These are phyloP conservation scores for Botrytis tulipae DNA, from an alignment of 2,329 filamentous ascomycete species.

Conservation along the genomic window DNA sequence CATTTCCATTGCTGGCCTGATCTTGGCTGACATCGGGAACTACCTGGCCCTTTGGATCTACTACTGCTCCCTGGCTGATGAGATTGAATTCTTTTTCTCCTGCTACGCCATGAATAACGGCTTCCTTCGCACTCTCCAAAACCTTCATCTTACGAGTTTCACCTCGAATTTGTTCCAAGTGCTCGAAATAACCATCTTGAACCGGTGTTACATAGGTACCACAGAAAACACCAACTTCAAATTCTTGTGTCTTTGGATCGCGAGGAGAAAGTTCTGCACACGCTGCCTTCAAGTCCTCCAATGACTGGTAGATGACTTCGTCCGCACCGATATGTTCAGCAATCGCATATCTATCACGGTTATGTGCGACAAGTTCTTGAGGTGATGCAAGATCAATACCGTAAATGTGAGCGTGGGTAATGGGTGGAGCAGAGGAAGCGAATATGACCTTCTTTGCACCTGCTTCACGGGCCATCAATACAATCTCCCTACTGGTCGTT, in stretches of 20 bases:
- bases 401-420: conserved; percentile 86
- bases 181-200: conserved; percentile 76
- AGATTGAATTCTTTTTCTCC: conserved; percentile 60
- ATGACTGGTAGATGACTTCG: conserved; percentile 71
- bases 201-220: conserved; percentile 84
- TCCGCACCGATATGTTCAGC: conserved; percentile 70
- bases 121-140: conserved; percentile 61
- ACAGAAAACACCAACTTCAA: conserved; percentile 91
- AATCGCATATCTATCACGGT: conserved; percentile 59
- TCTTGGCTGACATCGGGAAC: conserved; percentile 43
- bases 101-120: conserved; percentile 61
- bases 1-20: conserved; percentile 25
- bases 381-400: conserved; percentile 74
- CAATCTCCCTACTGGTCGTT: conserved; percentile 76
- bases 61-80: conserved; percentile 58
- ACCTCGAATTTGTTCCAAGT: conserved; percentile 69
- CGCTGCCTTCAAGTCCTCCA: conserved; percentile 76
- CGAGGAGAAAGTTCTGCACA: conserved; percentile 70
- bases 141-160: conserved; percentile 68
- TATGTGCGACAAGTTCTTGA: conserved; percentile 68
- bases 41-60: conserved; percentile 55
- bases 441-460: conserved; percentile 82
- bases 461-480: conserved; percentile 80
- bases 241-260: conserved; percentile 55
- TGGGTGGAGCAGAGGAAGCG: conserved; percentile 76